Evolutionary conservation across 1,139 yeast genomes (phyloP), one percentile per base, ranked within the genome.

Genomic region (Blastobotrys serpentis): DNA sequence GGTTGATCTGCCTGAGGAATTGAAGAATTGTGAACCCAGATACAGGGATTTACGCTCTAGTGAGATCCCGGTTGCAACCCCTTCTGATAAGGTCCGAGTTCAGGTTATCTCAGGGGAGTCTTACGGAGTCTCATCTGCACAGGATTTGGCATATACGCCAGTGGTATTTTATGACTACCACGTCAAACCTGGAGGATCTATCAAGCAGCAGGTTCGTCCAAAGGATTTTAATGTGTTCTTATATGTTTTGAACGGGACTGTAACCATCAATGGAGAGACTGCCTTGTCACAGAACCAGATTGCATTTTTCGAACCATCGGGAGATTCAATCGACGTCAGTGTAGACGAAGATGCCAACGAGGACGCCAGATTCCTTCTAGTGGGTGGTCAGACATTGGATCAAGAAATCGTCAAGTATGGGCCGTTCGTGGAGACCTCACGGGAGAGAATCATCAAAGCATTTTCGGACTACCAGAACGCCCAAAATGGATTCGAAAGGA

Each of bases 391-490:
- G 65, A 77, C 79, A 37, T 72, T 88, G 52, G 78, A 86, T 59
- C 96, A 89, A 70, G 78, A 81, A 16, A 76, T 85, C 48, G 86
- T 87, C 36, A 96, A 89, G 65, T 86, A 88, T 62, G 97, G 97
- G 10, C 96, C 96, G 16, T 88, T 87, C 65, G 95, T 85, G 13
- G 92, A 86, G 52, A 78, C 83, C 7, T 70, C 83, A 16, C 72
- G 73, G 51, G 81, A 77, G 46, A 78, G 78, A 57, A 83, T 87
- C 52, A 75, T 77, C 56, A 70, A 83, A 60, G 94, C 88, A 0
- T 81, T 85, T 61, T 61, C 70, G 64, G 92, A 85, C 64, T 88
- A 84, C 65, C 87, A 83, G 63, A 66, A 69, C 49, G 84, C 79
- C 40, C 64, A 71, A 41, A 85, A 86, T 63, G 95, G 95, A 1